Base-by-base conservation (phyloP, 805 yeast species). In the Spathaspora girioi region DNA sequence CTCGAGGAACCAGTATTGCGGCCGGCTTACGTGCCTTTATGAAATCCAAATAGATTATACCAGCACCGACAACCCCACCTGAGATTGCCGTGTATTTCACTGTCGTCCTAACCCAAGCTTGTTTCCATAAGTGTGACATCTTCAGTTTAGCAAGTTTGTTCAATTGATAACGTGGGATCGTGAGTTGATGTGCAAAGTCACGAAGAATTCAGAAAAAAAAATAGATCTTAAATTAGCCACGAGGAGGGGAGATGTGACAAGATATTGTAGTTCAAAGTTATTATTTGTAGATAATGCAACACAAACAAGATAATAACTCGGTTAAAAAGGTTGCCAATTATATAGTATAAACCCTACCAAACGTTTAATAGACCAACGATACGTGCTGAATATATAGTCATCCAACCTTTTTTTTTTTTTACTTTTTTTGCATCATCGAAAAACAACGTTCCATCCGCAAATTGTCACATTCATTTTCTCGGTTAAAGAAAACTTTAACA, bases 31-130 rank as follows among this genome's bases (percentile, higher is more conserved):
- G 74, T 5, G 75, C 58, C 48, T 56, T 63, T 29, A 74, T 59
- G 59, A 70, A 74, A 58, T 74, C 79, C 48, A 73, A 66, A 58
- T 74, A 74, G 29, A 73, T 58, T 15, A 74, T 63, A 15, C 70
- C 56, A 43, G 67, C 71, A 46, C 76, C 78, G 46, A 64, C 66
- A 11, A 58, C 62, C 44, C 40, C 40, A 35, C 40, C 40, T 35
- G 40, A 35, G 8, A 35, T 15, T 14, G 14, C 40, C 15, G 40
- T 7, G 17, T 35, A 35, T 8, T 35, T 35, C 9, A 35, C 40
- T 4, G 18, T 18, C 40, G 40, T 35, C 14, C 17, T 35, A 35
- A 15, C 40, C 40, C 40, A 35, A n/a, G 15, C 15, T 35, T 12
- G 15, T 14, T 14, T n/a, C 40, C 35, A 31, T 31, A 31, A 31